A percentile compares a stretch with the other conserved stretches of the same genome.
Evolutionary conservation across 495 filamentous ascomycete species (phyloP).

Genomic region (Viridothelium virens): DNA sequence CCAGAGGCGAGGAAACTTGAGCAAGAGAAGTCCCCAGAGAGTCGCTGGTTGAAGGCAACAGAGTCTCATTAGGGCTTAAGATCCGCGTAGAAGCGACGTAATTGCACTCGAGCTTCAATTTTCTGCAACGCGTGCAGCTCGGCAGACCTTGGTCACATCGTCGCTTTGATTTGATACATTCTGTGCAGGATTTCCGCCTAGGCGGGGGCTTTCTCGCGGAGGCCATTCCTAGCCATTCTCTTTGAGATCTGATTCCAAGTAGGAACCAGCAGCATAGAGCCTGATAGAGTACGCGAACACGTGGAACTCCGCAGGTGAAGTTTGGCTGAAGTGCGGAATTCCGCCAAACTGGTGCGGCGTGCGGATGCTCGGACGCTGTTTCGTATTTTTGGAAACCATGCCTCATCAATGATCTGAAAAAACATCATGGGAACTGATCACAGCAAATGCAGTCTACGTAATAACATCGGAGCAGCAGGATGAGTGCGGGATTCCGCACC

Average conservation of each 20-base stretch:
- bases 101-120: constrained; percentile 37
- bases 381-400: background rate
- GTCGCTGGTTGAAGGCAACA: background rate
- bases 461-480: too few species aligned
- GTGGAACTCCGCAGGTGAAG: constrained; percentile 6
- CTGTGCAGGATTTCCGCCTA: constrained; percentile 44
- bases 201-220: constrained; percentile 36
- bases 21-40: background rate
- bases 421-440: too few species aligned
- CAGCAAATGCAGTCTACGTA: too few species aligned
- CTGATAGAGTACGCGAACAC: background rate
- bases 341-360: background rate
- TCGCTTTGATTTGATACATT: constrained; percentile 39
- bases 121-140: constrained; percentile 42
- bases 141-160: constrained; percentile 42
- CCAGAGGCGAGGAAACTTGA: background rate
- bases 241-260: constrained; percentile 20
- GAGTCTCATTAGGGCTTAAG: background rate
- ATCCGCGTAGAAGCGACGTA: constrained; percentile 29
- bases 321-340: background rate
- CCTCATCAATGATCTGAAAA: background rate
- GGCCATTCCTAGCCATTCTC: background rate
- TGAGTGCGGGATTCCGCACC: too few species aligned
- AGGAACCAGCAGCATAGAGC: constrained; percentile 11
- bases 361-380: constrained; percentile 15